Evolutionary conservation across 192 early-diverging fungal genomes (phyloP), one percentile per base, ranked within the genome.

Genomic region (Coemansia sp.): DNA sequence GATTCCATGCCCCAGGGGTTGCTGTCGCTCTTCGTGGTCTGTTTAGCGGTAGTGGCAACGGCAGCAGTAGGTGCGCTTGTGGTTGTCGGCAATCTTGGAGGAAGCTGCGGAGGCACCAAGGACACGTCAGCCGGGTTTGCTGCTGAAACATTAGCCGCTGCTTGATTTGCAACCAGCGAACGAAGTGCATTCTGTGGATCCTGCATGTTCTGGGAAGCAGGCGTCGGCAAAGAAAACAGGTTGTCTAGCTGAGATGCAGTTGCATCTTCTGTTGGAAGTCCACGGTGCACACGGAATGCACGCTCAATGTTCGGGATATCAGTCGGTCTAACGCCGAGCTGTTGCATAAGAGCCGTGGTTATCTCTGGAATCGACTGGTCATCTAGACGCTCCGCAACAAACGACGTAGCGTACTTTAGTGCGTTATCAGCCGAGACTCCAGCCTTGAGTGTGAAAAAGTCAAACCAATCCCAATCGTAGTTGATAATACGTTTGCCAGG

Each of bases 391-490:
- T 99, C 94, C 1, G 84, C 87, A 13, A 92, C 88, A 86, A 99
- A 97, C 49, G 89, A 87, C 39, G 87, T 86, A 1, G 93, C 91
- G 79, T 96, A 97, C 17, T 85, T 86, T 1, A 87, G 76, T 25
- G 97, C 90, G 70, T 93, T 89, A 38, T 90, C 86, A 19, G 91
- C 87, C 3, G 89, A 83, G 44, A 92, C 69, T 13, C 88, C 90
- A 20, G 89, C 86, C 71, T 88, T 87, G 61, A 96, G 85, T 40
- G 98, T 90, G 76, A 93, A 97, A 44, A 79, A 85, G 48, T 97
- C 94, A 64, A 90, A 91, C 97, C 97, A 99, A 64, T 99, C 92
- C 75, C 93, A 98, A 42, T 91, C 91, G 48, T 89, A 85, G 71
- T 91, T 86, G 56, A 84, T 57, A 9, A 71, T 80, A 48, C 70